A percentile compares a stretch with the other conserved stretches of the same genome.
Evolutionary conservation across 108 stramenopile species (phyloP).

Genomic region (Hondaea fermentalgiana): DNA sequence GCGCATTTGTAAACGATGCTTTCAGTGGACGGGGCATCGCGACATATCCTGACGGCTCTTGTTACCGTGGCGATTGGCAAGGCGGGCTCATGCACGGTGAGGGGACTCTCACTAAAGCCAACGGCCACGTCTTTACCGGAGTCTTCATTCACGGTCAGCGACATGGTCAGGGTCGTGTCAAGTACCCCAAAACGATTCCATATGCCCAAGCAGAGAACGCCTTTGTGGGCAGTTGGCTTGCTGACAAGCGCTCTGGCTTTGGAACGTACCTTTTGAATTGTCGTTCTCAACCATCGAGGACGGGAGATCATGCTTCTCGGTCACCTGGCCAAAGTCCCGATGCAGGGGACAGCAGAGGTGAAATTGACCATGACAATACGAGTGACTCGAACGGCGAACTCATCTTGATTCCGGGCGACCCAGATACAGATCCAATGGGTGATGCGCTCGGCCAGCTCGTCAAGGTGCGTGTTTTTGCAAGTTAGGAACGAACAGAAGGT

Average conservation of each 20-base stretch:
- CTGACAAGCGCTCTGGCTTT: not conserved
- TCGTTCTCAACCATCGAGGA: too few species aligned
- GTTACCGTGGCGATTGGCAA: slow-evolving; percentile 23
- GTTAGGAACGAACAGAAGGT: not conserved
- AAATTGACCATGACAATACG: too few species aligned
- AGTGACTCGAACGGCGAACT: not conserved
- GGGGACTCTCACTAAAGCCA: slow-evolving; percentile 8
- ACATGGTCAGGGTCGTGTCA: not conserved
- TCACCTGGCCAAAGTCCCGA: too few species aligned
- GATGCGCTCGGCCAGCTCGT: not conserved
- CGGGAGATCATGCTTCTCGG: too few species aligned
- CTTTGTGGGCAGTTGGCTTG: not conserved
- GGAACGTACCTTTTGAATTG: not conserved
- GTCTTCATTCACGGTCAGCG: not conserved
- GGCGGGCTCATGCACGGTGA: slow-evolving; percentile 38
- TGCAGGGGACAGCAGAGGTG: too few species aligned
- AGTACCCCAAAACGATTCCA: not conserved
- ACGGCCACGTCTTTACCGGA: not conserved
- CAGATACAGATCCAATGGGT: not conserved
- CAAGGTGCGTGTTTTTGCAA: not conserved
- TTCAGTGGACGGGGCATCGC: slow-evolving; percentile 61
- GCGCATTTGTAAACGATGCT: slow-evolving; percentile 54
- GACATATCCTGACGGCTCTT: slow-evolving; percentile 42
- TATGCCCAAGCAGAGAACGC: not conserved
- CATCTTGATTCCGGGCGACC: not conserved